These are phyloP conservation scores for Phialophora expanda DNA, from an alignment of 2,329 filamentous ascomycete genomes.

Conservation along the genomic window DNA sequence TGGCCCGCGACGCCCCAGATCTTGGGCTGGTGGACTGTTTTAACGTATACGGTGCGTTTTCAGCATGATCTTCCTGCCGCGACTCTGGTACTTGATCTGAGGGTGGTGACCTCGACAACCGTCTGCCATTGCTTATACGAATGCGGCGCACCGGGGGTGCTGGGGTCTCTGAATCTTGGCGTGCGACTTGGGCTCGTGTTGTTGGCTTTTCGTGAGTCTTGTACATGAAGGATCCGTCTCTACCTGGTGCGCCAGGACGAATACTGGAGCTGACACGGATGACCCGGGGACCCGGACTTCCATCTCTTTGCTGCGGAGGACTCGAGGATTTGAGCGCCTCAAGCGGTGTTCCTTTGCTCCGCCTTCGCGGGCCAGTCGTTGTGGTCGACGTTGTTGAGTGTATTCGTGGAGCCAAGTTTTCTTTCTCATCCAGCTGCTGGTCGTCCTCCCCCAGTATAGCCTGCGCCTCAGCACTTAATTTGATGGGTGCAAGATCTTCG, in stretches of 20 bases:
- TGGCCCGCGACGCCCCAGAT: conserved; percentile 42
- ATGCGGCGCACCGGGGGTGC: conserved; percentile 52
- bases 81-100: conserved; percentile 44
- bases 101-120: conserved; percentile 49
- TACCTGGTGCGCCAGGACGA: conserved; percentile 38
- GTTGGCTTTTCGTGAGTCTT: conserved; percentile 43
- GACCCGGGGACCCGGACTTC: conserved; percentile 51
- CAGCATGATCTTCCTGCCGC: conserved; percentile 7
- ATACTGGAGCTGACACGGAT: conserved; percentile 48
- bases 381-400: conserved; percentile 6
- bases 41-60: conserved; percentile 36
- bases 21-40: conserved; percentile 43
- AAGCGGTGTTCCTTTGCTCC: conserved; percentile 25
- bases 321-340: conserved; percentile 44
- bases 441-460: conserved; percentile 71
- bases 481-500: conserved; percentile 88
- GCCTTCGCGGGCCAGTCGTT: conserved; percentile 23
- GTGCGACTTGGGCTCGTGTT: conserved; percentile 10
- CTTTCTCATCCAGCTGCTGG: conserved; percentile 54
- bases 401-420: conserved; percentile 29
- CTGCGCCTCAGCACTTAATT: conserved; percentile 90
- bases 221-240: conserved; percentile 49
- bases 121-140: conserved; percentile 50
- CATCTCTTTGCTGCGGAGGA: conserved; percentile 48
- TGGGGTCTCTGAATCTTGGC: conserved; percentile 52